Percentiles rank a stretch among this genome's conserved stretches.
Evolutionary conservation across 2,329 filamentous ascomycete genomes (phyloP).

Genomic region (Colletotrichum sp.): DNA sequence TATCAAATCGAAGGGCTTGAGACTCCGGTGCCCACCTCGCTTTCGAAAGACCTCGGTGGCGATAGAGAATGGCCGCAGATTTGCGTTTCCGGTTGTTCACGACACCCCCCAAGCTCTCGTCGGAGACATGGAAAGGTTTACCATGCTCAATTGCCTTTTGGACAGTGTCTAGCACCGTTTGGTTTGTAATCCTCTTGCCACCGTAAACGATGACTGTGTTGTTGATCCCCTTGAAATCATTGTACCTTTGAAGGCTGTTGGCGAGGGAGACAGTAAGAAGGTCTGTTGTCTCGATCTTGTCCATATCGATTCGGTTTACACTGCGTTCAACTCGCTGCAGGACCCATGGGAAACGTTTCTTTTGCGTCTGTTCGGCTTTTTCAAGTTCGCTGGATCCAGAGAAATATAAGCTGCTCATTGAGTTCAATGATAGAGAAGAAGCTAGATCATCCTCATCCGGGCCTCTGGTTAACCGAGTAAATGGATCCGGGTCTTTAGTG

Average conservation of each 20-base stretch:
- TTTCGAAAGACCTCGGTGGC: not conserved
- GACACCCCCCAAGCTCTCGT: not conserved
- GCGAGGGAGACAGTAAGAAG: not conserved
- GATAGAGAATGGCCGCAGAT: not conserved
- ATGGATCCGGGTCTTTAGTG: not conserved
- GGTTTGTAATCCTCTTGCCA: not conserved
- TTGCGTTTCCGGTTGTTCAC: not conserved
- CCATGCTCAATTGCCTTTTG: not conserved
- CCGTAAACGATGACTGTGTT: not conserved
- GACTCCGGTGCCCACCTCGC: not conserved
- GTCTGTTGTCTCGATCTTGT: not conserved
- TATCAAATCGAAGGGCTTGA: not conserved
- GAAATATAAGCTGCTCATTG: not conserved
- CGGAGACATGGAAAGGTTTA: not conserved
- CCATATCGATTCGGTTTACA: not conserved
- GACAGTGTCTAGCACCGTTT: not conserved
- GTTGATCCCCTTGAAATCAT: not conserved
- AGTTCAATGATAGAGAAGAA: fast-evolving
- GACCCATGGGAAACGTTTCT: not conserved
- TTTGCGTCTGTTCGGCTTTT: not conserved
- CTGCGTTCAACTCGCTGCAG: not conserved
- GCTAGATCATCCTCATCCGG: not conserved
- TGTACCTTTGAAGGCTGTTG: not conserved
- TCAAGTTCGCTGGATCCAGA: not conserved
- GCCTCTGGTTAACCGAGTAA: not conserved